Evolutionary conservation across 768 basidiomycete species (phyloP), one percentile per base, ranked within the genome.

Genomic region (Leccinellum luteum): DNA sequence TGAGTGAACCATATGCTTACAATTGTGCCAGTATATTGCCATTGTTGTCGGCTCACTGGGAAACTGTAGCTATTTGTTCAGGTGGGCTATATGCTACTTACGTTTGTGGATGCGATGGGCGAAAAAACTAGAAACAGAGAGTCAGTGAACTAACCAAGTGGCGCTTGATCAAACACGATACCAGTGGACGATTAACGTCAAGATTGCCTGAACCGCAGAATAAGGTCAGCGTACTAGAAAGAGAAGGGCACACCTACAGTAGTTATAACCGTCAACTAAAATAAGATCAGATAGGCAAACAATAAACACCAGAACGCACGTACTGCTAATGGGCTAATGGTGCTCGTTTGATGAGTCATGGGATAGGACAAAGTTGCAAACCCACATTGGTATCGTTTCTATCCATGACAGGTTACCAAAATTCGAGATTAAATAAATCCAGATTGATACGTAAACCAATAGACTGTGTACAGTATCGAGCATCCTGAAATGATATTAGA

Each of bases 141-240:
- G 28, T 57, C 21, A 61, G 53, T 21, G 21, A 34, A 30, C 38
- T 2, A 44, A 27, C 28, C 15, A 3, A n/a, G 4, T 1, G 1
- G 17, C 23, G 5, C 35, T 6, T 4, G 13, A 1, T 23, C 9
- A 23, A 38, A 47, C 14, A n/a, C 52, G 74, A 30, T 57, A 81
- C 80, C 81, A 78, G 57, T 83, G 81, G 5, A 83, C 81, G 25
- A 81, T 70, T 51, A 81, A 76, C 0, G 81, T 82, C 30, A 81
- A 68, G 27, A 78, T 62, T 1, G 79, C 81, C 80, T 61, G 74
- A 74, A 71, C 0, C 72, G 66, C 21, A 70, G 2, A 51, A 30
- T 61, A 28, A 52, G 51, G 12, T 3, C 27, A 25, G 2, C 23
- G 32, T 6, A 8, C 17, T 52, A 34, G 43, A 38, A 1, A n/a